phyloP scores from a whole-genome alignment of 208 protist species.

The Naegleria fowleri region DNA sequence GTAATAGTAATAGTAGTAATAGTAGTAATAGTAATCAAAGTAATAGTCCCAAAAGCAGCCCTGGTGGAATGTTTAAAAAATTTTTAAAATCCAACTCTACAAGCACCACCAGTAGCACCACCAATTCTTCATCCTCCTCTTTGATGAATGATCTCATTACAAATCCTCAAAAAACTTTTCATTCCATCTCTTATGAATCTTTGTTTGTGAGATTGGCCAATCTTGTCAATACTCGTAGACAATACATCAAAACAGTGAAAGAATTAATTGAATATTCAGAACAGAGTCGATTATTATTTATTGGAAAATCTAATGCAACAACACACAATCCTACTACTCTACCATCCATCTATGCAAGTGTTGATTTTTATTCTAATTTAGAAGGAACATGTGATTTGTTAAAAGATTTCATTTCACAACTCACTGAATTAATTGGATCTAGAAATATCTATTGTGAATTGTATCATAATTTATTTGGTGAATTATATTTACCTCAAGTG shows the following conservation, averaged over 20 bases:
- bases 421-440: background rate
- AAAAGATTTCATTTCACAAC: background rate
- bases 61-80: too few relatives aligned
- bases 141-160: background rate
- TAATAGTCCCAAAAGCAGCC: too few relatives aligned
- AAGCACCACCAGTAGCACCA: too few relatives aligned
- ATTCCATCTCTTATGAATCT: background rate
- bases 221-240: background rate
- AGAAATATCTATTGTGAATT: constrained; percentile 28
- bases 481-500: constrained; percentile 8
- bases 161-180: background rate
- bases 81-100: too few relatives aligned
- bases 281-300: background rate
- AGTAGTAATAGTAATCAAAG: background rate
- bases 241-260: background rate
- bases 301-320: background rate
- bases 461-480: background rate
- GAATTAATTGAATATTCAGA: background rate
- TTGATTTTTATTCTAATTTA: background rate
- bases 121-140: too few relatives aligned
- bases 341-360: background rate
- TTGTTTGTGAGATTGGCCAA: background rate
- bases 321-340: background rate
- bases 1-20: too few relatives aligned
- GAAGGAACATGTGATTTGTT: background rate